Conservation (phyloP, 768 basidiomycete genomes). For the Amylocystis lapponica region DNA sequence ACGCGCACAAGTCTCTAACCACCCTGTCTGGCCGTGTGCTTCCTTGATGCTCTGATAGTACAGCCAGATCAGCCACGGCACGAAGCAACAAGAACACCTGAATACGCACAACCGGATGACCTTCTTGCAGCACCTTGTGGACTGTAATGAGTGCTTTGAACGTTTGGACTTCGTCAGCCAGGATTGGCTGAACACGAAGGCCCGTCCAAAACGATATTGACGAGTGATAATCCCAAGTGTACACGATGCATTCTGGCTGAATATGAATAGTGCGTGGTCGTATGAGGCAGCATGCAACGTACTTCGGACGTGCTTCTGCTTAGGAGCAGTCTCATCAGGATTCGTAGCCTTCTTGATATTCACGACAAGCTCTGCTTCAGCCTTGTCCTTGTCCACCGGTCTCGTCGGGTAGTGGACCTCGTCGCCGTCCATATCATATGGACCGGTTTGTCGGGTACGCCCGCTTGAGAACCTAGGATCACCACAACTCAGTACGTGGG, state of each 20-base stretch:
- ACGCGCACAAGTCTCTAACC: slow-evolving; percentile 95
- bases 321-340: slow-evolving; percentile 92
- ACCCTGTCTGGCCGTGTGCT: slow-evolving; percentile 92
- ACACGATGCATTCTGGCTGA: slow-evolving; percentile 86
- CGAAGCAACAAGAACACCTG: slow-evolving; percentile 18
- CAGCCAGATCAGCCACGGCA: slow-evolving; percentile 6
- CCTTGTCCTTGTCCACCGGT: slow-evolving; percentile 98
- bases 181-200: slow-evolving; percentile 91
- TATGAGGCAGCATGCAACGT: slow-evolving; percentile 28
- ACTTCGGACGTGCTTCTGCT: slow-evolving; percentile 99
- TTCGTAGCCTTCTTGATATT: slow-evolving; percentile 99
- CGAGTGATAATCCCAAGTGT: slow-evolving; percentile 99
- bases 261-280: neutral
- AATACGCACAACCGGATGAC: slow-evolving; percentile 86
- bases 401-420: slow-evolving; percentile 90
- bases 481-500: neutral
- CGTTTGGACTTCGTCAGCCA: slow-evolving; percentile 95
- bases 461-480: slow-evolving; percentile 1
- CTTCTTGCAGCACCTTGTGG: slow-evolving; percentile 97
- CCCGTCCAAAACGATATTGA: slow-evolving; percentile 98
- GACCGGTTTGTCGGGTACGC: slow-evolving; percentile 17
- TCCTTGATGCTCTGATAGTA: slow-evolving; percentile 82
- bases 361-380: slow-evolving; percentile 86
- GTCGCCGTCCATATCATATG: slow-evolving; percentile 73
- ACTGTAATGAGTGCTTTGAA: slow-evolving; percentile 98